Percentiles rank a stretch among this genome's conserved stretches.
These are phyloP conservation scores for Sistotremastrum niveocremeum DNA, from an alignment of 768 basidiomycete genomes.

Conservation along the genomic window DNA sequence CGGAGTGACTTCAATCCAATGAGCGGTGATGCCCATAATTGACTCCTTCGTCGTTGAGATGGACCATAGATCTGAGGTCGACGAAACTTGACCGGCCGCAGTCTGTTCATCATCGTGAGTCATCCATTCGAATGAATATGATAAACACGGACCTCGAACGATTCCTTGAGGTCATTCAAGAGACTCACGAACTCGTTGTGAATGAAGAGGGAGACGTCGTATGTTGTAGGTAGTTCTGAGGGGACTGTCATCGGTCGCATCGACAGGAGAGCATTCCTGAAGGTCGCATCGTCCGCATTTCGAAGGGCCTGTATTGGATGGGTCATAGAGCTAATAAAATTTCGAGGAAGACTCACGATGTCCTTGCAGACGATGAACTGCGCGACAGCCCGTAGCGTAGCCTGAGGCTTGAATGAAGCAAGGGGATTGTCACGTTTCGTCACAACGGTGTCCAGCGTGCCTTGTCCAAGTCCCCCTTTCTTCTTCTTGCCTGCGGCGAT, in stretches of 20 bases:
- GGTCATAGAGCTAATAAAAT: not conserved
- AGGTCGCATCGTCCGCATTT: conserved; percentile 5
- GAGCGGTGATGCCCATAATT: conserved; percentile 11
- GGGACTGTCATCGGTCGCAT: conserved; percentile 8
- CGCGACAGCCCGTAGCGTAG: conserved; percentile 5
- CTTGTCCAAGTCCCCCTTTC: too few species aligned
- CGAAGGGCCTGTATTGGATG: conserved; percentile 6
- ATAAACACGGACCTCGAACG: conserved; percentile 1
- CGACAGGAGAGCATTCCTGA: conserved; percentile 9
- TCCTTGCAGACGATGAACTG: conserved; percentile 10
- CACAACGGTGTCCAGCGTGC: too few species aligned
- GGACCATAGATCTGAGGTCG: conserved; percentile 9
- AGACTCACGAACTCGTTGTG: conserved; percentile 9
- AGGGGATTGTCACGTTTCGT: too few species aligned
- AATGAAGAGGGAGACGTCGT: conserved; percentile 8
- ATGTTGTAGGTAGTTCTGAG: conserved; percentile 7
- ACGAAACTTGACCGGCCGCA: conserved; percentile 7
- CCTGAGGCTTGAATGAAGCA: too few species aligned
- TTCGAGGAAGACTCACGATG: conserved; percentile 4
- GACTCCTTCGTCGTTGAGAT: conserved; percentile 10
- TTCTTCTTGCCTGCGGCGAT: too few species aligned
- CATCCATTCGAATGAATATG: too few species aligned
- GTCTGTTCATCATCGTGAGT: too few species aligned
- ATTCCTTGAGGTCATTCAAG: conserved; percentile 1
- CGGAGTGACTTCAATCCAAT: conserved; percentile 14